Conservation (phyloP, 805 yeast species). For the Candida cerambycidarum region DNA sequence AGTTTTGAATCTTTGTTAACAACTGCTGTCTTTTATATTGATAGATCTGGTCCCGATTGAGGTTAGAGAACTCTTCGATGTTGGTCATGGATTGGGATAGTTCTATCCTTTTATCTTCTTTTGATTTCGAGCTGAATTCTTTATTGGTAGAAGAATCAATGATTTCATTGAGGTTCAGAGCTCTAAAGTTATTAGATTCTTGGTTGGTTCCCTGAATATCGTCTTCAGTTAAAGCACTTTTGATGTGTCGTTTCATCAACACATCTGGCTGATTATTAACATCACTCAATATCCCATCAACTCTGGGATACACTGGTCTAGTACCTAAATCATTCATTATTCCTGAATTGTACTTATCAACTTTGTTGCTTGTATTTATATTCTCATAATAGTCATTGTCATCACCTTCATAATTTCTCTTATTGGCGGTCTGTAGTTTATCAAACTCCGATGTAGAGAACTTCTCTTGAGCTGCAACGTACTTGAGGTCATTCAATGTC, state of each 20-base stretch:
- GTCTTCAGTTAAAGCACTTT: slow-evolving; percentile 5
- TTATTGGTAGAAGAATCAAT: not conserved
- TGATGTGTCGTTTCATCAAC: slow-evolving; percentile 1
- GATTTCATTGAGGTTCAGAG: not conserved
- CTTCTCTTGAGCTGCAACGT: slow-evolving; percentile 34
- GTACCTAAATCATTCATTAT: not conserved
- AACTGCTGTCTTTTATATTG: slow-evolving; percentile 23
- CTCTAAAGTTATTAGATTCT: slow-evolving; percentile 2
- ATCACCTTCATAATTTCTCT: not conserved
- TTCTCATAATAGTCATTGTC: slow-evolving; percentile 5
- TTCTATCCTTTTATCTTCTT: slow-evolving; percentile 25
- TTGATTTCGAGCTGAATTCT: not conserved
- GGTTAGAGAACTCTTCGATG: slow-evolving; percentile 19
- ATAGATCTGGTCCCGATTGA: slow-evolving; percentile 22
- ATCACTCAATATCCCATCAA: slow-evolving; percentile 4
- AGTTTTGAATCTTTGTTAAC: slow-evolving; percentile 22
- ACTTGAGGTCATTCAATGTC: slow-evolving; percentile 35
- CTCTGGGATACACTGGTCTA: not conserved
- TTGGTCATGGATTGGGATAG: slow-evolving; percentile 17
- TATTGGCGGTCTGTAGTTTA: not conserved
- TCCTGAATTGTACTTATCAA: slow-evolving; percentile 2
- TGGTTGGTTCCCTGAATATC: slow-evolving; percentile 7
- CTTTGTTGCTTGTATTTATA: slow-evolving; percentile 1
- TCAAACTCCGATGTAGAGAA: slow-evolving; percentile 22
- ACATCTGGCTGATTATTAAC: slow-evolving; percentile 2